Base-by-base conservation (phyloP, 2,329 filamentous ascomycete species). In the Fusarium equiseti region DNA sequence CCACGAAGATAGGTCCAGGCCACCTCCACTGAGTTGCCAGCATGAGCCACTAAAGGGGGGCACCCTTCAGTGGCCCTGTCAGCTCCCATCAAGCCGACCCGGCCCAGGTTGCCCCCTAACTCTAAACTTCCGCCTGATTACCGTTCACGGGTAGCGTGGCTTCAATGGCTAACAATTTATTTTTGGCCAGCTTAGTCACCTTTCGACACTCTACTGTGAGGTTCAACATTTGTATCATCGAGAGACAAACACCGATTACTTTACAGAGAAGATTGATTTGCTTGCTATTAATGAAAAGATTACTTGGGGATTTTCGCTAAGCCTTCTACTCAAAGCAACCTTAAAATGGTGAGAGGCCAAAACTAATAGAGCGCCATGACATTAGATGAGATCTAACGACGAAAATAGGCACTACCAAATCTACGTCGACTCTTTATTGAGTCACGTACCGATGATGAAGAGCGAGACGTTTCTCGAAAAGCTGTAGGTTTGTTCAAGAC, bases 341-440 rank as follows among this genome's bases (percentile, higher is more conserved):
- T 35, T 42, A 46, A 58, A 61, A 75, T 75, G 73, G 73, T 75
- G 46, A 63, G 53, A 56, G 53, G 43, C 15, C 13, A 20, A 26
- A 27, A 26, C 29, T 45, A 18, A 22, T 27, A 22, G 4, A 13
- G 8, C 40, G 20, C 24, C 45, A 48, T 18, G 10, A 52, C 20
- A 29, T 11, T 8, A 27, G 6, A 48, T 11, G 11, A 27, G 6
- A 48, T 44, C 59, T 65, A 55, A 63, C 42, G 59, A 51, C 50
- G n/a, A 49, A 38, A 38, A 15, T 63, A 92, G 84, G 92, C 92
- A 42, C 89, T 98, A 55, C 96, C 96, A 38, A 98, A 99, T 78
- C 87, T 99, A n/a, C 91, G 96, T 53, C 92, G 96, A 16, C 90
- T 99, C 65, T 98, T 99, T 78, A 95, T 98, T 56, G 95, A 98